phyloP scores from a whole-genome alignment of 2,329 filamentous ascomycete species.

The Ceratocystis harringtonii region DNA sequence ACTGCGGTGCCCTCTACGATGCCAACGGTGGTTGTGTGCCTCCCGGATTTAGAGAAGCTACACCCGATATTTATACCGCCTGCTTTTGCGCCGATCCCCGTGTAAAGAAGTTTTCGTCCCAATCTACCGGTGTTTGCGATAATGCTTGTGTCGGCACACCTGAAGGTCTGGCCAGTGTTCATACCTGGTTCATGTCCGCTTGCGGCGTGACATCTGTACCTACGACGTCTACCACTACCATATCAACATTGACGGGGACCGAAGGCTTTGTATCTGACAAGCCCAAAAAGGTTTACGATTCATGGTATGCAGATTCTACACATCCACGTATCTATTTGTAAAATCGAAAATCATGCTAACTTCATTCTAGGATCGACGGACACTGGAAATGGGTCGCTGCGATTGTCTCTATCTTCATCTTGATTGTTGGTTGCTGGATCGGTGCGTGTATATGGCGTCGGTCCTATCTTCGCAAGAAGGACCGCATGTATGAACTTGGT shows the following conservation, averaged over 20 bases:
- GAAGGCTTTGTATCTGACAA: neutral
- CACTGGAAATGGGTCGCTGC: slow-evolving; percentile 76
- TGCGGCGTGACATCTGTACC: slow-evolving; percentile 33
- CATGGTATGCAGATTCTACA: slow-evolving; percentile 7
- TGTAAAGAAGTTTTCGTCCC: slow-evolving; percentile 43
- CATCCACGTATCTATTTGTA: neutral
- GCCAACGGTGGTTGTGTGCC: slow-evolving; percentile 60
- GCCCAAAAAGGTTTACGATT: slow-evolving; percentile 9
- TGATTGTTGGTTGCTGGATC: slow-evolving; percentile 50
- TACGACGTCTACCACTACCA: slow-evolving; percentile 19
- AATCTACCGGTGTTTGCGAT: slow-evolving; percentile 47
- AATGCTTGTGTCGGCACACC: slow-evolving; percentile 34
- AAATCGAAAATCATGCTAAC: neutral
- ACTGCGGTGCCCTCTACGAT: slow-evolving; percentile 47
- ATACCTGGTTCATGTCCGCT: slow-evolving; percentile 54
- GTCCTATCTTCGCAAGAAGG: slow-evolving; percentile 56
- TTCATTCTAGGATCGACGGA: slow-evolving; percentile 40
- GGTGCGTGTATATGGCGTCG: slow-evolving; percentile 56
- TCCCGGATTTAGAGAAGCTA: slow-evolving; percentile 24
- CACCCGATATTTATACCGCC: slow-evolving; percentile 39
- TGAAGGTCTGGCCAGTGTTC: slow-evolving; percentile 39
- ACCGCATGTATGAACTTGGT: slow-evolving; percentile 38
- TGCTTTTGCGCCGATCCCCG: slow-evolving; percentile 59
- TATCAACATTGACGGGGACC: neutral
- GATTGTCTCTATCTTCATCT: slow-evolving; percentile 58